Evolutionary conservation across 805 yeast species (phyloP).

Genomic region (Zygosaccharomyces lentus): DNA sequence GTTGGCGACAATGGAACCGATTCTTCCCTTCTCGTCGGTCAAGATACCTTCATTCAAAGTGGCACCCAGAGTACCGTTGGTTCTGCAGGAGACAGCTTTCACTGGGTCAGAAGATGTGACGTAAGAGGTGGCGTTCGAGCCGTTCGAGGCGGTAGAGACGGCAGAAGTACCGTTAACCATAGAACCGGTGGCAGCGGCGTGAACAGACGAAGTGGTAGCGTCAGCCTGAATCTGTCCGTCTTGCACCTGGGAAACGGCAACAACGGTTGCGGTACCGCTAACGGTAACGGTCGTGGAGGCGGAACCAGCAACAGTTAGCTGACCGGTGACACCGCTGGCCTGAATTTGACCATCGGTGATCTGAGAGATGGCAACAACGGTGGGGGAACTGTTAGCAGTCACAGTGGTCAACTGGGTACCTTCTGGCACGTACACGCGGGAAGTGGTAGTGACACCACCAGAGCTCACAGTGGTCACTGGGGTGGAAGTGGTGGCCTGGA

Average conservation of each 20-base stretch:
- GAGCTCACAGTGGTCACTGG: slow-evolving; percentile 41
- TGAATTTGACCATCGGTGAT: slow-evolving; percentile 25
- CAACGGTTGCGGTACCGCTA: slow-evolving; percentile 16
- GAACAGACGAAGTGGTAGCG: slow-evolving; percentile 29
- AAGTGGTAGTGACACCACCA: slow-evolving; percentile 42
- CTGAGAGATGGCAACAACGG: slow-evolving; percentile 12
- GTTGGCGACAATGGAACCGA: slow-evolving; percentile 78
- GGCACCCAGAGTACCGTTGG: slow-evolving; percentile 51
- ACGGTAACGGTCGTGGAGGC: slow-evolving; percentile 24
- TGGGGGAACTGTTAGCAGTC: slow-evolving; percentile 28
- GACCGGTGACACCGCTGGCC: slow-evolving; percentile 35
- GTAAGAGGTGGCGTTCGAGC: slow-evolving; percentile 21
- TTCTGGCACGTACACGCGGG: slow-evolving; percentile 31
- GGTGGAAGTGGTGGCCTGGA: slow-evolving; percentile 13
- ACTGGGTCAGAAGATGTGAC: slow-evolving; percentile 25
- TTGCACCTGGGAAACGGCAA: slow-evolving; percentile 41
- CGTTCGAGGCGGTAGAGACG: slow-evolving; percentile 18
- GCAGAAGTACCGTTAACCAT: slow-evolving; percentile 15
- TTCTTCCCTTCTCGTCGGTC: slow-evolving; percentile 58
- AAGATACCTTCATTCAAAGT: slow-evolving; percentile 48
- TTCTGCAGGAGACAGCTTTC: slow-evolving; percentile 41
- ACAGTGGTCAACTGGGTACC: slow-evolving; percentile 25
- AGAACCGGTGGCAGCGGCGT: slow-evolving; percentile 10
- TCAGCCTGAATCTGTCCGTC: slow-evolving; percentile 40
- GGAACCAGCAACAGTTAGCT: slow-evolving; percentile 23